These are phyloP conservation scores for Salix exigua DNA, from an alignment of 345 rosid genomes.

Conservation along the genomic window DNA sequence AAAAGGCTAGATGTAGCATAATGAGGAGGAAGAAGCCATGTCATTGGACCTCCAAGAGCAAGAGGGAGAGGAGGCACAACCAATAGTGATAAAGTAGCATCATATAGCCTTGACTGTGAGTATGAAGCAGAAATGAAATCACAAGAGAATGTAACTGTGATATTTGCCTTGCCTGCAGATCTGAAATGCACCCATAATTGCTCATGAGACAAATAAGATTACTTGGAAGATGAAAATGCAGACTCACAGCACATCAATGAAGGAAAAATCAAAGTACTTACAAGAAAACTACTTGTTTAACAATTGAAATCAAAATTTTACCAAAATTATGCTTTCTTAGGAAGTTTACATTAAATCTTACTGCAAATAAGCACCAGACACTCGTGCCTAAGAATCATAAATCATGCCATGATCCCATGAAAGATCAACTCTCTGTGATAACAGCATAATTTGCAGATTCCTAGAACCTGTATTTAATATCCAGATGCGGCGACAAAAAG, in stretches of 20 bases:
- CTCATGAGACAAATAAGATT: constrained; percentile 20
- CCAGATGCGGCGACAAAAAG: too few species aligned
- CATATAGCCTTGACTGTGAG: constrained; percentile 61
- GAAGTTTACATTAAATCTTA: too few species aligned
- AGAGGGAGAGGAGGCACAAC: constrained; percentile 87
- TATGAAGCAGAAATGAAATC: constrained; percentile 62
- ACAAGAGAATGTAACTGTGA: constrained; percentile 72
- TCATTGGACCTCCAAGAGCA: constrained; percentile 73
- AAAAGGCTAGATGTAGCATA: constrained; percentile 68
- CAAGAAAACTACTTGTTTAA: not conserved
- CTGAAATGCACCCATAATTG: constrained; percentile 41
- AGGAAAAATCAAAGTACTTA: constrained; percentile 12
- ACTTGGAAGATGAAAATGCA: constrained; percentile 5
- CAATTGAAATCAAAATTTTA: too few species aligned
- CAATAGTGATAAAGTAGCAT: constrained; percentile 50
- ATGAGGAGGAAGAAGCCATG: constrained; percentile 89
- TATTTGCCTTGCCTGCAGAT: constrained; percentile 66
- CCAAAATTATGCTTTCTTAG: too few species aligned
- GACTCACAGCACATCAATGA: not conserved
- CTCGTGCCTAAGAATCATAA: too few species aligned
- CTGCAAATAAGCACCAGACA: too few species aligned
- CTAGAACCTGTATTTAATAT: too few species aligned
- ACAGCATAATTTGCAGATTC: too few species aligned
- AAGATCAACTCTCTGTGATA: too few species aligned
- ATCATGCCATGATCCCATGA: too few species aligned